Evolutionary conservation across 345 rosid species (phyloP).

Genomic region (Camelina neglecta): DNA sequence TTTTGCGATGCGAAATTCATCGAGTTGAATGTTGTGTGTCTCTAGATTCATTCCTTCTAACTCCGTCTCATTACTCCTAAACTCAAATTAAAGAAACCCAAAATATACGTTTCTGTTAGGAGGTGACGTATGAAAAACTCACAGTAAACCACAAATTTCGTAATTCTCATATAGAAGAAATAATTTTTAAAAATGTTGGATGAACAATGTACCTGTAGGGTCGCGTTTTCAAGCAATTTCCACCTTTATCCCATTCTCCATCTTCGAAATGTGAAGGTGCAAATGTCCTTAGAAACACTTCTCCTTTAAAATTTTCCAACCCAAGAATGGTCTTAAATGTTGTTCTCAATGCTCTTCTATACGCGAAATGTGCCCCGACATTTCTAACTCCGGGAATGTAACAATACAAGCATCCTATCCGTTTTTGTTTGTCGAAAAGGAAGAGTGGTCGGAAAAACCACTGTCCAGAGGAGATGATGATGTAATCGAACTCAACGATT

Average conservation of each 20-base stretch:
- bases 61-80: conserved; percentile 47
- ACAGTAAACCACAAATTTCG: neutral
- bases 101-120: conserved; percentile 10
- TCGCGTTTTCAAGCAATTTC: conserved; percentile 63
- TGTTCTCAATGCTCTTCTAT: conserved; percentile 64
- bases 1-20: conserved; percentile 62
- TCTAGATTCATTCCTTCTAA: conserved; percentile 62
- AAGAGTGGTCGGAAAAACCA: conserved; percentile 75
- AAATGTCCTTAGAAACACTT: conserved; percentile 50
- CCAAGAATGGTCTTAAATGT: conserved; percentile 52
- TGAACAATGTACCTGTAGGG: conserved; percentile 53
- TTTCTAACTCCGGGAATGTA: conserved; percentile 41
- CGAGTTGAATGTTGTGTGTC: conserved; percentile 64
- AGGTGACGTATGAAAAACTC: neutral
- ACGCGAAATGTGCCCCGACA: conserved; percentile 50
- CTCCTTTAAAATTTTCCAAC: conserved; percentile 55
- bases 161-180: neutral
- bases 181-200: conserved; percentile 26
- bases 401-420: conserved; percentile 69
- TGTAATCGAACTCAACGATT: conserved; percentile 57
- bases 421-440: conserved; percentile 51
- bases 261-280: conserved; percentile 69
- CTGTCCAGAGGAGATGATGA: conserved; percentile 67
- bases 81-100: neutral
- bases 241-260: conserved; percentile 73